Percentiles rank a stretch among this genome's conserved stretches.
Evolutionary conservation across 2,329 filamentous ascomycete genomes (phyloP).

Genomic region (Pyrenochaeta sp.): DNA sequence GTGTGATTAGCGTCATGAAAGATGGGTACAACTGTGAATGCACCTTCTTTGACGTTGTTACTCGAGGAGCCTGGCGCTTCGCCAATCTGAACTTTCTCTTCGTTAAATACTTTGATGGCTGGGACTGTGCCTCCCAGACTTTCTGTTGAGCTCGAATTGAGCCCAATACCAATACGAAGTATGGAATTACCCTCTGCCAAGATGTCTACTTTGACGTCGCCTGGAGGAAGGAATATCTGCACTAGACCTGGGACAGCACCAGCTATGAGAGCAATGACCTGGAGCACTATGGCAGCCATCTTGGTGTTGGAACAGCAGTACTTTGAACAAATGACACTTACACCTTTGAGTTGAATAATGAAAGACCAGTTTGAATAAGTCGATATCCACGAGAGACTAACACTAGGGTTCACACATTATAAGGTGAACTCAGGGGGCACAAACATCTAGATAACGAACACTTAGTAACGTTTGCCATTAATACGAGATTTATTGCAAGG

Average conservation of each 20-base stretch:
- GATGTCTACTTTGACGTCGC: not conserved
- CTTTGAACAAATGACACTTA: too few relatives aligned
- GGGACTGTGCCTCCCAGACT: slow-evolving; percentile 4
- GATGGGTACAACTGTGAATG: slow-evolving; percentile 1
- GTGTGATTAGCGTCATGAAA: not conserved
- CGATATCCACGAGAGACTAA: too few relatives aligned
- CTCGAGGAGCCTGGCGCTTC: not conserved
- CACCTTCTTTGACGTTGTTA: not conserved
- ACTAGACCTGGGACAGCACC: slow-evolving; percentile 1
- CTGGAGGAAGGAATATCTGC: slow-evolving; percentile 2
- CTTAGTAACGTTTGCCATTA: too few relatives aligned
- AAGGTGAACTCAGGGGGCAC: too few relatives aligned
- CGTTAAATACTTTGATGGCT: slow-evolving; percentile 3
- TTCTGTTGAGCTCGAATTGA: not conserved
- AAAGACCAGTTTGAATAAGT: too few relatives aligned
- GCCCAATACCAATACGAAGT: slow-evolving; percentile 7
- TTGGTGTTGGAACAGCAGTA: too few relatives aligned
- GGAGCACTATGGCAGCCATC: not conserved
- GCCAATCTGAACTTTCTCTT: slow-evolving; percentile 5
- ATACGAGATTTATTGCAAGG: too few relatives aligned
- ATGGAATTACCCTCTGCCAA: slow-evolving; percentile 3
- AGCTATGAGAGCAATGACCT: not conserved
- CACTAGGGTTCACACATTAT: too few relatives aligned
- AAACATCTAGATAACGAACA: too few relatives aligned
- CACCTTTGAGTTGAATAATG: too few relatives aligned